Evolutionary conservation across 768 basidiomycete species (phyloP), one percentile per base, ranked within the genome.

Genomic region (Trametes cubensis): DNA sequence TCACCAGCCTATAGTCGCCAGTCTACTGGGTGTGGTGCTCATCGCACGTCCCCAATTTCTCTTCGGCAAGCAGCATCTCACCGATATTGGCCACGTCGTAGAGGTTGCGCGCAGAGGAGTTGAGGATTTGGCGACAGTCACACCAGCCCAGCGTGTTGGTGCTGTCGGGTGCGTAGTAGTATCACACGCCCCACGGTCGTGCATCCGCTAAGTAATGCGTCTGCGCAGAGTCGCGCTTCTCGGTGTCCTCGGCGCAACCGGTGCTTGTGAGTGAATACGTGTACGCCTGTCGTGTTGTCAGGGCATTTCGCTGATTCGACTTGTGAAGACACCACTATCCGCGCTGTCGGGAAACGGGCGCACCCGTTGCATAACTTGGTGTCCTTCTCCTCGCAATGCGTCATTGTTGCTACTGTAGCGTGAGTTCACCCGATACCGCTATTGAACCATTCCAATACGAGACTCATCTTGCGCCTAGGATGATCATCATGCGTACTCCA

Each of bases 41-140:
- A 92, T 97, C 52, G 90, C 93, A 11, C 80, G 91, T 39, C 94
- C 94, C 0, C 75, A 80, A 0, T 85, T 86, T 54, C 66, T 97
- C 7, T 95, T 97, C 66, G 88, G 87, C 3, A 23, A 39, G 58
- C 63, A 57, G 51, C 62, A 28, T 26, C 34, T 34, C 5, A 15
- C 15, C 3, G 49, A 51, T 20, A 21, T 53, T 10, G 60, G 51
- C 17, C 28, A 44, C 28, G 40, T 44, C 0, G 56, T 62, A 1
- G 66, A 61, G 23, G 63, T 55, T 58, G 47, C 46, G 39, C 50
- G 57, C 20, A 52, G 20, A n/a, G 60, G 38, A 26, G 23, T 28
- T 4, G 48, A 55, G 13, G 54, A 62, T 11, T 63, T 62, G 3
- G 8, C 23, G 4, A 20, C 15, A 25, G 74, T 55, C 15, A 75